Evolutionary conservation across 106 monocot species (phyloP).

Genomic region (Allium sativum): DNA sequence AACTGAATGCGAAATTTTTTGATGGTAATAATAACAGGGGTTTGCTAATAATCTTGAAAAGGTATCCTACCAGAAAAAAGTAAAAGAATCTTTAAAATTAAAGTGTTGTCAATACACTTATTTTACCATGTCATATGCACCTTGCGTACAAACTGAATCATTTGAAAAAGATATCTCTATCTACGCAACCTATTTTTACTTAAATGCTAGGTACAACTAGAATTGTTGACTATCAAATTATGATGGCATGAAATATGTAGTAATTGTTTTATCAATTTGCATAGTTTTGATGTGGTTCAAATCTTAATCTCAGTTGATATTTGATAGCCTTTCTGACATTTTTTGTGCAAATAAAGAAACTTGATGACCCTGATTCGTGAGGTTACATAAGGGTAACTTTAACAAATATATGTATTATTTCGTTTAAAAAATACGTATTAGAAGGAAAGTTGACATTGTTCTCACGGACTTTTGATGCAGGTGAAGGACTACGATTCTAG

Average conservation of each 20-base stretch:
- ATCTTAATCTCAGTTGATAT: background rate
- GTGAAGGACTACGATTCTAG: constrained; percentile 15
- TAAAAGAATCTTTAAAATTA: too few relatives aligned
- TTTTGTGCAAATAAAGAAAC: constrained; percentile 56
- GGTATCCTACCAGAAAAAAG: too few relatives aligned
- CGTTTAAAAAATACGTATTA: background rate
- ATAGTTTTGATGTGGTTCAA: background rate
- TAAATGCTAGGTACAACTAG: constrained; percentile 53
- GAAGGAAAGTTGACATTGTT: background rate
- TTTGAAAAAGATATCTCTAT: too few relatives aligned
- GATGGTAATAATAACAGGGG: too few relatives aligned
- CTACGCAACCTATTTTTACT: too few relatives aligned
- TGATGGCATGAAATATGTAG: constrained; percentile 97
- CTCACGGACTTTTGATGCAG: background rate
- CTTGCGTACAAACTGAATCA: too few relatives aligned
- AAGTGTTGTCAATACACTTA: too few relatives aligned
- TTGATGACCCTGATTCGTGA: constrained; percentile 72
- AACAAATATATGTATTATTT: background rate
- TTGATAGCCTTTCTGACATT: background rate
- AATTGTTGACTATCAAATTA: constrained; percentile 80
- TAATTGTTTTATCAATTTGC: constrained; percentile 17
- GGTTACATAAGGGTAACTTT: constrained; percentile 60
- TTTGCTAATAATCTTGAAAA: too few relatives aligned
- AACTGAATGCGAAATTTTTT: too few relatives aligned
- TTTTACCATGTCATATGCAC: too few relatives aligned